phyloP scores from a whole-genome alignment of 2,329 filamentous ascomycete genomes.

The Macrophomina pseudophaseolina region DNA sequence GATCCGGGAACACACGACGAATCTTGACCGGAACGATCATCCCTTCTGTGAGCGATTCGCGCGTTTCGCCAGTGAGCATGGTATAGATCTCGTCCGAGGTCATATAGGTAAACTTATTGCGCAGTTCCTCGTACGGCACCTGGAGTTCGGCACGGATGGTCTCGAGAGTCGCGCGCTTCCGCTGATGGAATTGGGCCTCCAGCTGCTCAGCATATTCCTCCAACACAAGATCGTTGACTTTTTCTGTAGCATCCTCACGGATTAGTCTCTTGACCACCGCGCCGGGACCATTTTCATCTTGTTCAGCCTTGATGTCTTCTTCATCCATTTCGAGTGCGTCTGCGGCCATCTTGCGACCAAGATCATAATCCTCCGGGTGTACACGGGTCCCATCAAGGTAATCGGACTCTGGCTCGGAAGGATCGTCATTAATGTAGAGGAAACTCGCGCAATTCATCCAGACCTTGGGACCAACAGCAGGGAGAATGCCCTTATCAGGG shows the following conservation, averaged over 20 bases:
- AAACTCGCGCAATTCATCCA: conserved; percentile 99
- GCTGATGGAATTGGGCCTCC: conserved; percentile 88
- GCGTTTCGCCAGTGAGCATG: conserved; percentile 94
- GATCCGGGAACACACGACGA: conserved; percentile 86
- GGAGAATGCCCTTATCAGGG: conserved; percentile 71
- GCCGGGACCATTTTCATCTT: conserved; percentile 84
- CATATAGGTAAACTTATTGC: conserved; percentile 76
- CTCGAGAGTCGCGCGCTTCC: conserved; percentile 93
- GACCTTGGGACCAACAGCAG: conserved; percentile 85
- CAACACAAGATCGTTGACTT: conserved; percentile 92
- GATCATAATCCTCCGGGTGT: conserved; percentile 97
- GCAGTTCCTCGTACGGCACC: conserved; percentile 90
- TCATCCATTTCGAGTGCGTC: conserved; percentile 96
- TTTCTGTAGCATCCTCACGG: conserved; percentile 89
- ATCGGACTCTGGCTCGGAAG: conserved; percentile 80
- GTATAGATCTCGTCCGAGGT: conserved; percentile 84
- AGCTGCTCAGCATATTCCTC: conserved; percentile 98
- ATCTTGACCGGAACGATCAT: conserved; percentile 94
- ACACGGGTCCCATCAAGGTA: conserved; percentile 96
- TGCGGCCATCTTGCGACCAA: conserved; percentile 97
- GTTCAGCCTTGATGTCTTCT: conserved; percentile 95
- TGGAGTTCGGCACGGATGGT: conserved; percentile 94
- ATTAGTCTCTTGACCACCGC: conserved; percentile 96
- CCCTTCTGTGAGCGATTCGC: conserved; percentile 78
- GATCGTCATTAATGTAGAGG: conserved; percentile 85